Base-by-base conservation (phyloP, 148 eudicot species). In the Heliosperma pusillum region DNA sequence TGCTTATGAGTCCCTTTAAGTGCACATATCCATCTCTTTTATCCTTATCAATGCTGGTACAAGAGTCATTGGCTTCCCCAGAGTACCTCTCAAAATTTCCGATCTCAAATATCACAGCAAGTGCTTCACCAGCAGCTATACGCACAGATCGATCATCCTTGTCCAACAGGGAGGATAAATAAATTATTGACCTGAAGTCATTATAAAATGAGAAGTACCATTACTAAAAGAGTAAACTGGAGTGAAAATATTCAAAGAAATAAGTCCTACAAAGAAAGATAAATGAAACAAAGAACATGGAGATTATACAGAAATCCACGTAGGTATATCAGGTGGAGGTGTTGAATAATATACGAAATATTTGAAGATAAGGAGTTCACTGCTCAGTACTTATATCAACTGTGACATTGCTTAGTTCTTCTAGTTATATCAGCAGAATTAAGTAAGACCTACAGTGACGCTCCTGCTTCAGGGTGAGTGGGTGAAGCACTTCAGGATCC, bases 41-140 rank as follows among this genome's bases (percentile, higher is more conserved):
- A 25, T 76, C 85, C 76, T 79, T 70, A 72, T n/a, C 74, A 17
- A 88, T 74, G 74, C 70, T 50, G 69, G 79, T 86, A 76, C 66
- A 45, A 12, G 83, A 73, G 62, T 59, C 86, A 69, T 80, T 83
- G 60, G 70, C 60, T 52, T 85, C 90, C 72, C 78, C 73, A 56
- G 81, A 82, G 72, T 86, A 81, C 74, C 88, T 88, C 47, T 91
- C 96, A 70, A 90, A 83, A 61, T 82, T 80, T 40, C 91, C 97
- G 2, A 84, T 68, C 81, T 94, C 97, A 80, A 87, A 94, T 44
- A 90, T 82, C 73, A 92, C 86, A 45, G 96, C 90, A 74, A 94
- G 87, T 61, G 97, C 97, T 85, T 94, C 93, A 42, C 96, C 97
- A 77, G 91, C 97, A 16, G 93, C 98, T 70, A 94, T 89, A 33